Evolutionary conservation across 164 flowering plant genomes (phyloP), one percentile per base, ranked within the genome.

Genomic region (grape (Vitis vinifera)): DNA sequence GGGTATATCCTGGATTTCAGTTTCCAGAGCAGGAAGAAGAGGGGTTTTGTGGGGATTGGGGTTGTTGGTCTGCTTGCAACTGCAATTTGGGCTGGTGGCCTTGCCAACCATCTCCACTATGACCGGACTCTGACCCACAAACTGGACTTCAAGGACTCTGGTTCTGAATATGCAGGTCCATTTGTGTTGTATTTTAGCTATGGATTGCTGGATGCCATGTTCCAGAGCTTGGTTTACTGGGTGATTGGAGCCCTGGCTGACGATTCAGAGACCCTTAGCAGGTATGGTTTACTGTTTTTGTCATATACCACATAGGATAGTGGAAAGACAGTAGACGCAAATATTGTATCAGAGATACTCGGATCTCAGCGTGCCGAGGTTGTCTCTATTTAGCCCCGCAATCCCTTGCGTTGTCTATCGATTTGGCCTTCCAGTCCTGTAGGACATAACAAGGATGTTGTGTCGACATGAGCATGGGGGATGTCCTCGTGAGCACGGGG

Each of bases 201-300:
- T 71, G 99, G 99, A 0, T 75, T 93, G 85, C 71, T 93, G 63
- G 99, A 93, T 84, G 87, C 97, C 49, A 90, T 95, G 93, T 95
- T 89, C 69, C 99, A 95, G 82, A 89, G 88, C 75, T 67, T 89
- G 92, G 86, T 88, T 63, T 95, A 93, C 67, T 95, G 98, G 99
- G 88, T 95, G 23, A 91, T 93, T 68, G 99, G 99, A 23, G 86
- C 92, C 3, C 71, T 95, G 79, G 98, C 98, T 10, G 82, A 91
- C 63, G 97, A 91, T 78, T 87, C 97, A n/a, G 90, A 86, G 82
- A 87, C 85, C 16, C 92, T 95, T 31, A 93, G 99, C 94, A 92
- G 99, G 97, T 92, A 81, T n/a, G 2, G 19, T n/a, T 10, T 11
- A 30, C 19, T 14, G 31, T 37, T 57, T 10, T 8, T 53, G 9